Evolutionary conservation across 2,329 filamentous ascomycete genomes (phyloP).

Genomic region (Fusarium vanettenii): DNA sequence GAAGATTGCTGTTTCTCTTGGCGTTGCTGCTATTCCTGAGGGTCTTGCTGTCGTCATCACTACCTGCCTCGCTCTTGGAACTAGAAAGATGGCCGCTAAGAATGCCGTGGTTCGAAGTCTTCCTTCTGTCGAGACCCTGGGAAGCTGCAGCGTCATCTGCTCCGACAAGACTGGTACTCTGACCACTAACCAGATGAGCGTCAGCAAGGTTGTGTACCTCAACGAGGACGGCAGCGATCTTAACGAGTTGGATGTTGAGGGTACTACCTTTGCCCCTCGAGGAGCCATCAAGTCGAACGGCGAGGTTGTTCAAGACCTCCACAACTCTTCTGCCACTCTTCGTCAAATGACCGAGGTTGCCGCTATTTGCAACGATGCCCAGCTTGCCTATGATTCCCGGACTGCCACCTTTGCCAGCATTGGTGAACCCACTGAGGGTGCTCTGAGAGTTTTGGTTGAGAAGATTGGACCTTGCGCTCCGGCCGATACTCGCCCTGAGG

Average conservation of each 20-base stretch:
- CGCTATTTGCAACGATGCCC: conserved; percentile 89
- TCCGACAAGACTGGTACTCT: conserved; percentile 99
- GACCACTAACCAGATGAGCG: conserved; percentile 99
- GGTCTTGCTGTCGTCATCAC: conserved; percentile 98
- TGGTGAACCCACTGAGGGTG: conserved; percentile 95
- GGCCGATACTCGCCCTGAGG: conserved; percentile 60
- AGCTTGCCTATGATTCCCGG: conserved; percentile 83
- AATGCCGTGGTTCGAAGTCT: conserved; percentile 97
- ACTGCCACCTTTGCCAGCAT: conserved; percentile 81
- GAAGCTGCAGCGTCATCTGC: conserved; percentile 99
- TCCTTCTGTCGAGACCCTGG: conserved; percentile 96
- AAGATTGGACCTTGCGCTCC: conserved; percentile 89
- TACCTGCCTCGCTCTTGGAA: conserved; percentile 96
- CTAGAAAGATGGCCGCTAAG: conserved; percentile 98
- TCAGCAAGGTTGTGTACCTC: conserved; percentile 90
- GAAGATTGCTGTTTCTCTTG: conserved; percentile 98
- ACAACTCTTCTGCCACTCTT: conserved; percentile 79
- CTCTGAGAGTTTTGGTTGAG: conserved; percentile 88
- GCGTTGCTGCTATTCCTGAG: conserved; percentile 97
- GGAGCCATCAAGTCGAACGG: conserved; percentile 79
- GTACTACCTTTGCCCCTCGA: conserved; percentile 89
- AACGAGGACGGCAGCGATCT: conserved; percentile 78
- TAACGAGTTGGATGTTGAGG: conserved; percentile 89
- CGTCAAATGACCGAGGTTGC: conserved; percentile 80
- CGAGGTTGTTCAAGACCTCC: conserved; percentile 74